Base-by-base conservation (phyloP, 345 rosid genomes). In the Isatis tinctoria region DNA sequence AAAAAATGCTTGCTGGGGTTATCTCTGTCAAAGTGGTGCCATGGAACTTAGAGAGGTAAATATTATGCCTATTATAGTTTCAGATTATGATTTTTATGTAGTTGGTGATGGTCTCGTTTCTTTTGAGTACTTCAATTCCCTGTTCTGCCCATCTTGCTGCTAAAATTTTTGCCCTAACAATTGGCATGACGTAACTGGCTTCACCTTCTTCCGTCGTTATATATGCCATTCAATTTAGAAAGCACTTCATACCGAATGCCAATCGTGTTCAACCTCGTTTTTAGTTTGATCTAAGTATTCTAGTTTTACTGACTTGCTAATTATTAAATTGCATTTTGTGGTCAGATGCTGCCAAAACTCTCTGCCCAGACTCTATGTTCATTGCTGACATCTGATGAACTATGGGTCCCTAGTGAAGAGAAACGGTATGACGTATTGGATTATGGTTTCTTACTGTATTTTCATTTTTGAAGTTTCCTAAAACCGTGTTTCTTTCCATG, bases 1-100 rank as follows among this genome's bases (percentile, higher is more conserved):
- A 22, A 90, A 94, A 78, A 90, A 82, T 79, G 98, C 96, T 65
- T 94, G 98, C 63, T 94, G 98, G 98, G 96, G 97, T 43, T 94
- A 87, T 82, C 97, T 94, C 79, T 94, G 98, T 82, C 98, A 91
- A 84, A 90, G 95, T 77, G 97, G 98, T 74, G 87, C 90, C 39
- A 70, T 82, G 84, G 98, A 94, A 73, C 79, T 94, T 84, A 90
- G 91, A 85, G 95, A 87, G 96, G 97, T 89, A 77, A 5, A 69
- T 33, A 8, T 58, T 43, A 58, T 57, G 60, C 65, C 4, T 22
- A 56, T 58, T 37, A 12, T 65, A 57, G 48, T 14, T 5, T 56
- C 36, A 56, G 51, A 13, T 59, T 53, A 10, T 65, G 68, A 32
- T 2, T 71, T 70, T 40, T 52, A 43, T 67, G n/a, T 60, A 11